Conservation (phyloP, 2,329 filamentous ascomycete genomes). For the Plectosphaerella cucumerina region DNA sequence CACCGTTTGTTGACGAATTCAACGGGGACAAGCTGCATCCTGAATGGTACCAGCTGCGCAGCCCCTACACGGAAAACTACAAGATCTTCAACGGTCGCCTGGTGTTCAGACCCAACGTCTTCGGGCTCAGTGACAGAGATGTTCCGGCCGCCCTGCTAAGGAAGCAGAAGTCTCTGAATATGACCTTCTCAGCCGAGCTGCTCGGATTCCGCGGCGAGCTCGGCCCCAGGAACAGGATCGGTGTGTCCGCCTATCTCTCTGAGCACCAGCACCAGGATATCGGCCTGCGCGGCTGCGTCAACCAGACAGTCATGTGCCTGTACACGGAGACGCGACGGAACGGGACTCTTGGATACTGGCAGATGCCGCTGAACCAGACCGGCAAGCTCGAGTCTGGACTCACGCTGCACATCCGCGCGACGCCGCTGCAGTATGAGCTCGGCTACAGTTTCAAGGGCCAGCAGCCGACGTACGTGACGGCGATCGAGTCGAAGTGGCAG, state of each 20-base stretch:
- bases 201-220: constrained; percentile 8
- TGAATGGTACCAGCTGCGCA: constrained; percentile 10
- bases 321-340: constrained; percentile 4
- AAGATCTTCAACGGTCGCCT: constrained; percentile 13
- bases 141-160: constrained; percentile 19
- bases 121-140: constrained; percentile 21
- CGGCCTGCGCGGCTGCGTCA: constrained; percentile 17
- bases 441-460: constrained; percentile 14
- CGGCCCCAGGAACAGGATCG: constrained; percentile 15
- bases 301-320: constrained; percentile 13
- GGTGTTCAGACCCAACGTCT: constrained; percentile 23
- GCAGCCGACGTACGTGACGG: constrained; percentile 8
- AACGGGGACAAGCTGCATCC: background rate
- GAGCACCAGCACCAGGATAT: constrained; percentile 20
- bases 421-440: constrained; percentile 15
- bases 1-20: constrained; percentile 3
- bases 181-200: constrained; percentile 20
- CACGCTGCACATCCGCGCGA: constrained; percentile 14
- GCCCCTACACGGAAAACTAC: constrained; percentile 4
- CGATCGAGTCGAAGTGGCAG: constrained; percentile 5
- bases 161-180: constrained; percentile 23
- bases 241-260: constrained; percentile 18
- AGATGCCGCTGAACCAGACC: constrained; percentile 3
- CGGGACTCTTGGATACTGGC: constrained; percentile 6
- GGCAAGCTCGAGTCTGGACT: constrained; percentile 2